These are phyloP conservation scores for Wickerhamomyces sp. DNA, from an alignment of 1,139 yeast species.

Conservation along the genomic window DNA sequence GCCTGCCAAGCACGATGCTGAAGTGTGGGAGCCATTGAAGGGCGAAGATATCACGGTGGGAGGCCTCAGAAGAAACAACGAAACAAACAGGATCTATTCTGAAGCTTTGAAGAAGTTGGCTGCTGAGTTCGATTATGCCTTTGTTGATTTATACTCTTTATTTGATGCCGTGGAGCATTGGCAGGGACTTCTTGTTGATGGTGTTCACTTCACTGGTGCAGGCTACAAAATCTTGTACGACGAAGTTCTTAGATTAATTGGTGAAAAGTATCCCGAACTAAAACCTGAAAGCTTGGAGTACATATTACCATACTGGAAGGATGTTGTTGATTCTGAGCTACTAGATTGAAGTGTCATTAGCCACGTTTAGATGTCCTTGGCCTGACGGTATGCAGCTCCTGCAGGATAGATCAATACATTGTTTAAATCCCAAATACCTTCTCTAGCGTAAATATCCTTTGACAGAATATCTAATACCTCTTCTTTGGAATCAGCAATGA, in stretches of 20 bases:
- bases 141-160: conserved; percentile 46
- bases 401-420: conserved; percentile 56
- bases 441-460: conserved; percentile 54
- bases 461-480: conserved; percentile 61
- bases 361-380: conserved; percentile 23
- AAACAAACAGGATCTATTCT: conserved; percentile 41
- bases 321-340: conserved; percentile 15
- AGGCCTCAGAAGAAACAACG: conserved; percentile 35
- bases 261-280: conserved; percentile 41
- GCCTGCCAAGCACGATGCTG: conserved; percentile 54
- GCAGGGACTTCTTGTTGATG: conserved; percentile 42
- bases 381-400: conserved; percentile 40
- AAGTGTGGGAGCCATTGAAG: conserved; percentile 29
- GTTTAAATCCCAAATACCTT: conserved; percentile 75
- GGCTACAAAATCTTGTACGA: conserved; percentile 53
- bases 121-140: conserved; percentile 38
- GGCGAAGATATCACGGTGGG: conserved; percentile 29
- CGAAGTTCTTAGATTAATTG: conserved; percentile 36
- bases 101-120: conserved; percentile 47
- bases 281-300: conserved; percentile 33
- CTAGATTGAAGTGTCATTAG: not conserved
- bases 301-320: conserved; percentile 36
- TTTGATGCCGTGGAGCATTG: conserved; percentile 30
- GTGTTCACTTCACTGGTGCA: conserved; percentile 61
- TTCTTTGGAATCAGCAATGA: conserved; percentile 58